Evolutionary conservation across 1,284 basidiomycete genomes (phyloP).

Genomic region (Heterobasidion occidentale): DNA sequence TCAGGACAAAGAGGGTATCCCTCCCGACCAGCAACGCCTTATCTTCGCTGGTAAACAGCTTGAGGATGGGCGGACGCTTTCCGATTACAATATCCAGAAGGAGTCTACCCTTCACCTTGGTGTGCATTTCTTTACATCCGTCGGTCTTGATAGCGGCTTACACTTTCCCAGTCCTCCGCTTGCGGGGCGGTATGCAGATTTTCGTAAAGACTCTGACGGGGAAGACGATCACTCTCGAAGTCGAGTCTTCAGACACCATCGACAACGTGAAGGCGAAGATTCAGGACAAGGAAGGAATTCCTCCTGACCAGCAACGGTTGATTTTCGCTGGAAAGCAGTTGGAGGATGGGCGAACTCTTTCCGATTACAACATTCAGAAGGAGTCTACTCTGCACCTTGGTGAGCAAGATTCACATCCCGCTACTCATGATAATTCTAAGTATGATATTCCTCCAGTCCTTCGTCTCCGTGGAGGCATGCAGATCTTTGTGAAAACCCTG

Average conservation of each 20-base stretch:
- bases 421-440: not conserved
- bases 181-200: conserved; percentile 70
- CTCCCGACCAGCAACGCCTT: conserved; percentile 73
- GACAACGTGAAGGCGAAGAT: conserved; percentile 98
- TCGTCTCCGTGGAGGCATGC: conserved; percentile 76
- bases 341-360: conserved; percentile 87
- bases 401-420: not conserved
- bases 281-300: conserved; percentile 93
- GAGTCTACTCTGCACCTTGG: conserved; percentile 92
- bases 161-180: conserved; percentile 50
- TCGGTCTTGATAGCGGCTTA: not conserved
- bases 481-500: conserved; percentile 64
- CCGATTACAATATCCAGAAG: conserved; percentile 76
- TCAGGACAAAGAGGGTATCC: conserved; percentile 78
- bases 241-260: conserved; percentile 94
- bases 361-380: conserved; percentile 94
- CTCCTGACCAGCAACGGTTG: conserved; percentile 94
- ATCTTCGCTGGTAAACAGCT: conserved; percentile 86
- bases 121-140: conserved; percentile 13
- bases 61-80: conserved; percentile 78
- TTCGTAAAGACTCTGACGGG: conserved; percentile 77
- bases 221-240: conserved; percentile 91
- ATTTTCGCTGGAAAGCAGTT: conserved; percentile 99
- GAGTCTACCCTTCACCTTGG: conserved; percentile 64
- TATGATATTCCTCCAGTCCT: conserved; percentile 47